Evolutionary conservation across 1,139 yeast genomes (phyloP), one percentile per base, ranked within the genome.

Genomic region (Suzukiozyma palmioleophila): DNA sequence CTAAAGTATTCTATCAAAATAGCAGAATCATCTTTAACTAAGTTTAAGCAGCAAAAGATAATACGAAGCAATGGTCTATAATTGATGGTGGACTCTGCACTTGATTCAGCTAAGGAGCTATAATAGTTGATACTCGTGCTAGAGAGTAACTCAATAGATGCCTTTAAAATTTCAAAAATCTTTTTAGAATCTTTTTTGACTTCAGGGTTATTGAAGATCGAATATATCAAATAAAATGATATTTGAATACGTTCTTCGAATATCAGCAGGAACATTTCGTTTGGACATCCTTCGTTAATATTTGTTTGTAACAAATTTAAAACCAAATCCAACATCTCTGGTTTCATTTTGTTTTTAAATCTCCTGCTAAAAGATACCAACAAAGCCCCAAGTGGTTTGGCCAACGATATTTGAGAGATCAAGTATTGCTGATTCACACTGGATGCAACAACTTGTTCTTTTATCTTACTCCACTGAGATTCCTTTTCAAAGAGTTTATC

Each of bases 381-480:
- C 12, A 89, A 64, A 1, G 92, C 89, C 38, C 94, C 90, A 74
- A 85, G 81, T 0, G 95, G 77, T 52, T 81, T 82, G 3, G 87
- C 82, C 22, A 84, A 75, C 3, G 77, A 66, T 16, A 82, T 67
- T 53, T 88, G 96, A 1, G 92, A 75, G 38, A 79, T 74, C 15
- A 81, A 69, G 53, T 71, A 74, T 45, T 87, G 89, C 34, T 80
- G 56, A 49, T 83, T 81, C 33, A 81, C 61, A 45, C 89, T 81
- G 1, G 86, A 79, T 3, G 73, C 70, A 3, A 75, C 60, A 6
- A 88, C 73, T 39, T 76, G 77, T 8, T 69, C 67, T 45, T 81
- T 68, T 5, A 68, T 41, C 1, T 64, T 66, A 0, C 51, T 46
- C 94, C 95, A 85, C 8, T 60, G 57, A 0, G 62, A 57, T 33